Evolutionary conservation across 805 yeast genomes (phyloP), one percentile per base, ranked within the genome.

Genomic region (Ogataea corticis): DNA sequence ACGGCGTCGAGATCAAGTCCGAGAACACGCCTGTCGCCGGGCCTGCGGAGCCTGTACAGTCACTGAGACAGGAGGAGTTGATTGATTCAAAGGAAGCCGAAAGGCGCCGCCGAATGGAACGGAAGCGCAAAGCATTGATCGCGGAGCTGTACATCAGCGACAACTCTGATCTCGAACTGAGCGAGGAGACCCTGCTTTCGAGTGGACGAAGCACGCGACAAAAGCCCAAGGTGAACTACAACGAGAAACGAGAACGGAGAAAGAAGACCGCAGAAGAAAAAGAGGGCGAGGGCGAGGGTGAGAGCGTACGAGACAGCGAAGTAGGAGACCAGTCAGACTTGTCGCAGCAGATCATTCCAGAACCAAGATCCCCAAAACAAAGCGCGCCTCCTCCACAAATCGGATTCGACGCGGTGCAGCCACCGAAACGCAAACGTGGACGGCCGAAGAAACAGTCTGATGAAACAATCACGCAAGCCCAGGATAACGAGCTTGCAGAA

Each of bases 121-220:
- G 57, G 3, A 40, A 46, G 14, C 45, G 47, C 34, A 49, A 55
- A 37, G 30, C 58, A 13, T 34, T 59, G 27, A 36, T 52, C 30
- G 44, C 48, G n/a, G 55, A 57, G 15, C 39, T 59, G 16, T 56
- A 56, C 37, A 54, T 57, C 44, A 50, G 58, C 21, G 63, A 59
- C 42, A 53, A 54, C 34, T 56, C 58, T 7, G 58, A 56, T 41
- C 42, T 48, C 29, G 58, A 53, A 13, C 44, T 50, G 13, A 50
- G 51, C 30, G 59, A 56, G 23, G 53, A 50, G 4, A 40, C 45
- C 4, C 30, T 50, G 9, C 39, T 52, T 4, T 41, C 51, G 12
- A 39, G 46, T 6, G 47, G 42, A n/a, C 48, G 63, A 34, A 36
- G 51, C 9, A 49, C 45, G 13, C 46, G 62, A 21, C 50, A 44